These are phyloP conservation scores for Dipteronia dyeriana DNA, from an alignment of 345 rosid species.

Conservation along the genomic window DNA sequence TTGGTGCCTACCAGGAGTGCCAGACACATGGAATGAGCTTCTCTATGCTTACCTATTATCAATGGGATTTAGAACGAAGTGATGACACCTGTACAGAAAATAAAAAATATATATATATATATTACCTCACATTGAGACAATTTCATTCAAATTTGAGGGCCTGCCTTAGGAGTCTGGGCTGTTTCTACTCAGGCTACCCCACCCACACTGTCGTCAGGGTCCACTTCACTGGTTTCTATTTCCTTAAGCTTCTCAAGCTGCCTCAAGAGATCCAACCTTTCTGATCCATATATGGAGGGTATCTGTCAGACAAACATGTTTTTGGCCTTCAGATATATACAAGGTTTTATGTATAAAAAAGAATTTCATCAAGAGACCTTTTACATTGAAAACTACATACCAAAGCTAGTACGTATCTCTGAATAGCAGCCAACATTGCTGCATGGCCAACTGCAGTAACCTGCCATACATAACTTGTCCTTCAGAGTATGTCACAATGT, in stretches of 20 bases:
- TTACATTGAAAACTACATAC: conserved; percentile 39
- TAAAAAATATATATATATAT: too few relatives aligned
- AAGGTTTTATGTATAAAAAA: neutral
- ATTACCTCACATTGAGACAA: conserved; percentile 11
- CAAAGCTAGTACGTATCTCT: conserved; percentile 85
- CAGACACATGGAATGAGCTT: conserved; percentile 86
- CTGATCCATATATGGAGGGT: conserved; percentile 92
- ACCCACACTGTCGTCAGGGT: conserved; percentile 50
- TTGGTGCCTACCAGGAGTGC: conserved; percentile 93
- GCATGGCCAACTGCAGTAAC: conserved; percentile 98
- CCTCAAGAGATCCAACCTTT: conserved; percentile 86
- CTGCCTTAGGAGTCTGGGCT: conserved; percentile 22
- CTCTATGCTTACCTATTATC: conserved; percentile 69
- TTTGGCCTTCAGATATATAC: conserved; percentile 14
- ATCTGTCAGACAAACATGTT: conserved; percentile 51
- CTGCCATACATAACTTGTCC: conserved; percentile 36
- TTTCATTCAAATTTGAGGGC: conserved; percentile 11
- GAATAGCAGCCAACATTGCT: conserved; percentile 95
- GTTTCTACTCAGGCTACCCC: conserved; percentile 45
- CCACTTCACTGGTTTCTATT: conserved; percentile 53
- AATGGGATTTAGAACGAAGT: conserved; percentile 44
- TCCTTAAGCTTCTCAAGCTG: conserved; percentile 89
- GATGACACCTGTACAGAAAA: neutral
- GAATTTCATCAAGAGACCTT: conserved; percentile 7
- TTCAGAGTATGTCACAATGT: neutral